Conservation (phyloP, 2,329 filamentous ascomycete species). For the Epichloe gansuensis region DNA sequence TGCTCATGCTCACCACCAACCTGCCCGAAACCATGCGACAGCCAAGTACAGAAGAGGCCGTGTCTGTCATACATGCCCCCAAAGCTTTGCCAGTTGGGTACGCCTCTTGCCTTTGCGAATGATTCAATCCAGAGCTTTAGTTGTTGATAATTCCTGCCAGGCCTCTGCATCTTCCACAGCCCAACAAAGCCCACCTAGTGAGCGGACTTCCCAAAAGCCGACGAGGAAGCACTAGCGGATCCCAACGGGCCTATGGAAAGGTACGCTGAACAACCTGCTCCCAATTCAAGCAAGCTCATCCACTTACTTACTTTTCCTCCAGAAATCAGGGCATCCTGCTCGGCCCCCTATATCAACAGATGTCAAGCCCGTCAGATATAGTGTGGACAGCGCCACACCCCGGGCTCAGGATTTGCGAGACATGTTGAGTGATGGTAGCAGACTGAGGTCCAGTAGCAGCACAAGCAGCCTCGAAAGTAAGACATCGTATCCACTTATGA, state of each 20-base stretch:
- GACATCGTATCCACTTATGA: slow-evolving; percentile 11
- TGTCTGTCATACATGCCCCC: slow-evolving; percentile 86
- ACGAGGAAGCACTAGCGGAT: slow-evolving; percentile 21
- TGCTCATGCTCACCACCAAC: slow-evolving; percentile 43
- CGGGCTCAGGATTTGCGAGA: slow-evolving; percentile 74
- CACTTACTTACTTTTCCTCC: slow-evolving; percentile 5
- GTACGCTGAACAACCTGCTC: slow-evolving; percentile 9
- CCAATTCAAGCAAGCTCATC: background rate
- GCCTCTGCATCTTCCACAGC: slow-evolving; percentile 28
- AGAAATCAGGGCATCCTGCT: slow-evolving; percentile 25
- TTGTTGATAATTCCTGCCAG: slow-evolving; percentile 17
- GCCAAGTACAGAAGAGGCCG: slow-evolving; percentile 59
- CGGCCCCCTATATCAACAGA: slow-evolving; percentile 67
- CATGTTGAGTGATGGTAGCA: slow-evolving; percentile 44
- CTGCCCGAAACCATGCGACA: slow-evolving; percentile 45
- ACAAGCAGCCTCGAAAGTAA: slow-evolving; percentile 69
- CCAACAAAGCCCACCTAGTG: slow-evolving; percentile 22
- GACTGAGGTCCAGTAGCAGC: slow-evolving; percentile 53
- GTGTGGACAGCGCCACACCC: slow-evolving; percentile 60
- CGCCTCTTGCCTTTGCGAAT: slow-evolving; percentile 15
- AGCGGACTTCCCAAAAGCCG: slow-evolving; percentile 26
- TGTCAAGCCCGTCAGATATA: slow-evolving; percentile 53
- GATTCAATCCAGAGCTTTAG: background rate
- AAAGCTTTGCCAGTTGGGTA: slow-evolving; percentile 74
- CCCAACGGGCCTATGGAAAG: slow-evolving; percentile 12